Evolutionary conservation across 2,329 filamentous ascomycete genomes (phyloP).

Genomic region (Drechmeria coniospora): DNA sequence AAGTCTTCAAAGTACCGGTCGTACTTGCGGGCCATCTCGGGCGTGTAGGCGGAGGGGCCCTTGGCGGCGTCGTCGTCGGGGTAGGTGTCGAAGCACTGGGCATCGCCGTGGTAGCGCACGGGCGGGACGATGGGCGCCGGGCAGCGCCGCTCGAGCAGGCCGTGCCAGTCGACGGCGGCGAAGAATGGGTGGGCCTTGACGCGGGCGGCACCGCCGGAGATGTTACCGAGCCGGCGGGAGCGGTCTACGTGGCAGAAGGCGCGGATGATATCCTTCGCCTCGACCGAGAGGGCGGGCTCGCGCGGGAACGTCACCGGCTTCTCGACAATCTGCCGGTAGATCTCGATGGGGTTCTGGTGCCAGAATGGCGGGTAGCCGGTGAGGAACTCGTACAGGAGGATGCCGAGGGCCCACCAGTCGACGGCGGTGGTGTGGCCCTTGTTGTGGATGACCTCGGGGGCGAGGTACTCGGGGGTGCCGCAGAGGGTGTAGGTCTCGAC

Average conservation of each 20-base stretch:
- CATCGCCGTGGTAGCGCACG: slow-evolving; percentile 55
- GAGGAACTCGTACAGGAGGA: slow-evolving; percentile 71
- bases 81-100: slow-evolving; percentile 70
- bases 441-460: slow-evolving; percentile 72
- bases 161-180: slow-evolving; percentile 56
- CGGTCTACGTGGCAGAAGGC: slow-evolving; percentile 67
- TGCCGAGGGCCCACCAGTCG: slow-evolving; percentile 79
- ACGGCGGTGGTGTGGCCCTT: slow-evolving; percentile 64
- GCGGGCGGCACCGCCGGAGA: slow-evolving; percentile 53
- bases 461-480: slow-evolving; percentile 71
- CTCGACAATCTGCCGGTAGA: slow-evolving; percentile 75
- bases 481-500: slow-evolving; percentile 70
- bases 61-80: slow-evolving; percentile 61
- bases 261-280: slow-evolving; percentile 60
- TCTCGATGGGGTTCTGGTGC: slow-evolving; percentile 76
- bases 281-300: slow-evolving; percentile 46
- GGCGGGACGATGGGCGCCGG: slow-evolving; percentile 63
- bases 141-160: slow-evolving; percentile 46
- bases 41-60: slow-evolving; percentile 50
- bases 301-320: slow-evolving; percentile 61
- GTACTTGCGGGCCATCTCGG: slow-evolving; percentile 53
- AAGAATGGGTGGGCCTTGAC: slow-evolving; percentile 72
- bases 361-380: slow-evolving; percentile 78
- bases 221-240: slow-evolving; percentile 62
- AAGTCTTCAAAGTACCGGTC: slow-evolving; percentile 60